Conservation (phyloP, 768 basidiomycete species). For the Fomitopsis pulvina region DNA sequence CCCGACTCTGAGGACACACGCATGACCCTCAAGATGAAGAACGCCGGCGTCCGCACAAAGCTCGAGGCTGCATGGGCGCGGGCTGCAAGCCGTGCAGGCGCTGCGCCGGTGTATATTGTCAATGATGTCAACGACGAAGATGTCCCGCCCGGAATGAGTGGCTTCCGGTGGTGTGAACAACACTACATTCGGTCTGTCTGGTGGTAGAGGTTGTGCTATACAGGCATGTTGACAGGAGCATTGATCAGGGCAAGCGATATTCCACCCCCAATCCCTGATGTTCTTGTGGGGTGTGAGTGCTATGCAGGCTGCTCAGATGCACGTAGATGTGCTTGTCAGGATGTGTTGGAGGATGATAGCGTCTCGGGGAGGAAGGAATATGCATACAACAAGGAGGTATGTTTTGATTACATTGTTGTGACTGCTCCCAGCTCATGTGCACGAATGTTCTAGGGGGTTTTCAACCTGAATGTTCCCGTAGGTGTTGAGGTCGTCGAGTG, state of each 20-base stretch:
- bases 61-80: conserved; percentile 22
- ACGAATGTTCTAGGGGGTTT: no score
- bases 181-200: conserved; percentile 41
- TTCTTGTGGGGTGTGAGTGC: conserved; percentile 42
- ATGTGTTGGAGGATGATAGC: conserved; percentile 32
- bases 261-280: conserved; percentile 12
- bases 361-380: conserved; percentile 21
- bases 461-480: conserved; percentile 33
- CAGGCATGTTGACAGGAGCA: neutral
- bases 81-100: conserved; percentile 19
- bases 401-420: conserved; percentile 18
- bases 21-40: no score
- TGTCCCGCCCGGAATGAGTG: conserved; percentile 33
- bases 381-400: conserved; percentile 35
- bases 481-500: conserved; percentile 59
- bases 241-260: neutral
- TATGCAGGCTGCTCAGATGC: conserved; percentile 24
- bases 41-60: neutral
- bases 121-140: conserved; percentile 29
- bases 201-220: neutral
- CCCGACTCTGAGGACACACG: neutral
- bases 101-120: conserved; percentile 28
- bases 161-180: conserved; percentile 48
- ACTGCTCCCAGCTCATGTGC: no score
- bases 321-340: conserved; percentile 42